These are phyloP conservation scores for Jackrogersella minutella DNA, from an alignment of 495 filamentous ascomycete genomes.

Conservation along the genomic window DNA sequence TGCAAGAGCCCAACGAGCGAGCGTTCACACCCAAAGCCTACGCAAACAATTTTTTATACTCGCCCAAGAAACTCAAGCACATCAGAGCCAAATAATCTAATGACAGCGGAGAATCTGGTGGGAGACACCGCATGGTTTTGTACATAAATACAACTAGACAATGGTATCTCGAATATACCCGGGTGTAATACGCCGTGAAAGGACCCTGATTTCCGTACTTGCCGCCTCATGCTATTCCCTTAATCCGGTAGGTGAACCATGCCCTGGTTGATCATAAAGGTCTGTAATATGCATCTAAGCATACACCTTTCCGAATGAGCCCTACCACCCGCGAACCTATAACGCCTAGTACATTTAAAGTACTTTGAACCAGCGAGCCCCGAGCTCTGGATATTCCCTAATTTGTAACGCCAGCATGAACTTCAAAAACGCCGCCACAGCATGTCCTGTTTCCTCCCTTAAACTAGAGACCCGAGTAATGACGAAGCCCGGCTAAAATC, in stretches of 20 bases:
- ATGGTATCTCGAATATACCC: slow-evolving; percentile 30
- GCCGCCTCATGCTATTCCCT: background rate
- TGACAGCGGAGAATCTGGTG: background rate
- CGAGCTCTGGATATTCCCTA: slow-evolving; percentile 8
- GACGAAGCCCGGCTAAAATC: background rate
- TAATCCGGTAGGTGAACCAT: slow-evolving; percentile 15
- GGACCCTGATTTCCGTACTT: background rate
- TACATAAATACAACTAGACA: slow-evolving; percentile 44
- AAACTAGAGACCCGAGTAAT: background rate
- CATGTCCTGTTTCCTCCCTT: background rate
- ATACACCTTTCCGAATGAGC: slow-evolving; percentile 4
- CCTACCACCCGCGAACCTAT: background rate
- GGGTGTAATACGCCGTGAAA: background rate
- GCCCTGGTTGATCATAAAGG: slow-evolving; percentile 9
- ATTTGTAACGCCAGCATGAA: slow-evolving; percentile 19
- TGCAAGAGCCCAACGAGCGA: slow-evolving; percentile 93
- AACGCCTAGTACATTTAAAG: slow-evolving; percentile 19
- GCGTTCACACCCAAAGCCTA: slow-evolving; percentile 90
- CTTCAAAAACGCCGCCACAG: slow-evolving; percentile 12
- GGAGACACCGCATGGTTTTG: slow-evolving; percentile 24
- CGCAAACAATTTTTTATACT: slow-evolving; percentile 93
- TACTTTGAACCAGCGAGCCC: background rate
- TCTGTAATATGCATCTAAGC: slow-evolving; percentile 1
- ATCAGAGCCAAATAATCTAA: slow-evolving; percentile 82
- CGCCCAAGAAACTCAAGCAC: slow-evolving; percentile 84